Evolutionary conservation across 2,329 filamentous ascomycete genomes (phyloP), one percentile per base, ranked within the genome.

Genomic region (Davidsoniella virescens): DNA sequence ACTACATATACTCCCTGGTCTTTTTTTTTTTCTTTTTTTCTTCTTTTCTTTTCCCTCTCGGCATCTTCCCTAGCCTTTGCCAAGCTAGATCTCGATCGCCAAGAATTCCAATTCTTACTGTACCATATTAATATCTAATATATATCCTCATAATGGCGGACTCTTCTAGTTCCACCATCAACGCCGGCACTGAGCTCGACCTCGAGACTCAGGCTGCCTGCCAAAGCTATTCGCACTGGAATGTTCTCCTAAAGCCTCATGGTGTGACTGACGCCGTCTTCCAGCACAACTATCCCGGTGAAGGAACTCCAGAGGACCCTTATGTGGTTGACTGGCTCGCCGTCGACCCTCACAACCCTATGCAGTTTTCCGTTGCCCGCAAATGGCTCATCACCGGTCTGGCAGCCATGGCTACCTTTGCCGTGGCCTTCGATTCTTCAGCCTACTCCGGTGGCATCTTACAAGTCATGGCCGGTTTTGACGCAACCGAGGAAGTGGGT

Each of bases 311-410:
- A 7, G 75, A 81, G 41, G 75, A 80, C 39, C 83, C 83, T 1
- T 87, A 75, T 55, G 64, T 78, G 29, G 80, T 87, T 55, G 73
- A 76, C 50, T 87, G 80, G 65, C 71, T 84, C 18, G 71, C 75
- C 16, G 63, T 76, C 48, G 83, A 87, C 60, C 71, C 73, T 8
- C 73, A 76, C 55, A 82, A 87, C 61, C 80, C 82, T 1, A 73
- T 81, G 69, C 66, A 67, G 45, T 83, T 78, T 57, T 64, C 70
- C 8, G 53, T 59, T 2, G 50, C 59, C 25, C 73, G 72, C 62
- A 85, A 85, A 65, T 87, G 82, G 82, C 60, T 61, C 26, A 75
- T 82, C 55, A 82, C 79, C 1, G 59, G 74, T 48, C 33, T 52
- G 8, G 75, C 81, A 51, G 80, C 82, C 10, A 57, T 82, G 25